A percentile compares a stretch with the other conserved stretches of the same genome.
Evolutionary conservation across 805 yeast genomes (phyloP).

Genomic region (Myxozyma neotropica): DNA sequence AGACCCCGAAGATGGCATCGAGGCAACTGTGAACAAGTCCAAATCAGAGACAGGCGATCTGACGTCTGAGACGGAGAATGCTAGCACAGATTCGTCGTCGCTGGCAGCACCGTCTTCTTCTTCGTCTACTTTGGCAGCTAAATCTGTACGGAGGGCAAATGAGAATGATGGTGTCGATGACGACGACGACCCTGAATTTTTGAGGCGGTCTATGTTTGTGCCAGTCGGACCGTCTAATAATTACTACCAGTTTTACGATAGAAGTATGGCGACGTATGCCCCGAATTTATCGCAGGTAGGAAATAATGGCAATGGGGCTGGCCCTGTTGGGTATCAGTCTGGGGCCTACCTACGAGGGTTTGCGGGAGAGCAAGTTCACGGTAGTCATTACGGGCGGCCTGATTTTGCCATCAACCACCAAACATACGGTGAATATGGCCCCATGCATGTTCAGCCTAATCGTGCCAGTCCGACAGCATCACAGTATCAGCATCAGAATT

Average conservation of each 20-base stretch:
- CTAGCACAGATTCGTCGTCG: neutral
- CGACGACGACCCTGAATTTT: constrained; percentile 25
- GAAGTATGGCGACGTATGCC: neutral
- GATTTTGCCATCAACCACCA: neutral
- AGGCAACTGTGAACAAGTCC: neutral
- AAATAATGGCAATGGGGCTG: neutral
- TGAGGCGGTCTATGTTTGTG: constrained; percentile 29
- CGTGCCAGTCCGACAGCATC: neutral
- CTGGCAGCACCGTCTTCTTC: too few relatives aligned
- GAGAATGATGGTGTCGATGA: neutral
- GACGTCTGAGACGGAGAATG: neutral
- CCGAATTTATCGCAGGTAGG: neutral
- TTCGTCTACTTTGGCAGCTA: too few relatives aligned
- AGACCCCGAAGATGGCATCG: constrained; percentile 11
- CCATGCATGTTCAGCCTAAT: neutral
- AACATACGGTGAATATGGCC: neutral
- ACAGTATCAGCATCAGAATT: too few relatives aligned
- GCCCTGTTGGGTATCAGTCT: neutral
- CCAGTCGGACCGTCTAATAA: constrained; percentile 24
- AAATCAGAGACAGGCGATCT: neutral
- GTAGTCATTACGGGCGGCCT: neutral
- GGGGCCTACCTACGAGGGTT: constrained; percentile 1
- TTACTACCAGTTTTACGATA: constrained; percentile 17
- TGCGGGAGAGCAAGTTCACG: neutral
- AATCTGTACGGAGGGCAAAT: neutral